Conservation (phyloP, 345 rosid species). For the Raphanus sativus region DNA sequence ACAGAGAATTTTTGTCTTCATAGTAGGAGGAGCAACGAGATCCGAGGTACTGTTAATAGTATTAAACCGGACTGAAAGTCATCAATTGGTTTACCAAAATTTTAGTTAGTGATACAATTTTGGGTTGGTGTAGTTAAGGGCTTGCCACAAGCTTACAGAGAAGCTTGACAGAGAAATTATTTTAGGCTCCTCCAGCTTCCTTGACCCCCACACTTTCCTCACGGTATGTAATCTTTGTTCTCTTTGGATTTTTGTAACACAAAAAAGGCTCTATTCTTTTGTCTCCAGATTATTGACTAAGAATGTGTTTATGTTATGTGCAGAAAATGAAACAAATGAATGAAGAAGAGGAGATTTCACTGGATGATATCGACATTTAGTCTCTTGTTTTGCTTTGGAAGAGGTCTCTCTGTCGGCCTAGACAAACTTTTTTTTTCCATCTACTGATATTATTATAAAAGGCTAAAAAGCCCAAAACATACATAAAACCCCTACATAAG, state of each 20-base stretch:
- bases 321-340: slow-evolving; percentile 86
- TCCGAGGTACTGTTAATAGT: slow-evolving; percentile 68
- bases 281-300: background rate
- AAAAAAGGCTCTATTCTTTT: background rate
- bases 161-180: slow-evolving; percentile 87
- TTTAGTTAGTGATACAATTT: slow-evolving; percentile 5
- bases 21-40: slow-evolving; percentile 93
- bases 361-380: slow-evolving; percentile 61
- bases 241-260: background rate
- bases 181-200: slow-evolving; percentile 90
- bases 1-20: slow-evolving; percentile 78
- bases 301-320: slow-evolving; percentile 17
- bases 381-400: background rate
- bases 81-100: background rate
- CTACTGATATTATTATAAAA: too few species aligned
- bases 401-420: background rate
- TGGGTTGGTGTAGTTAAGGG: slow-evolving; percentile 60
- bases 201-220: slow-evolving; percentile 86
- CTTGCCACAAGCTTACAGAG: slow-evolving; percentile 83
- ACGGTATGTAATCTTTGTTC: slow-evolving; percentile 45
- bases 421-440: too few species aligned
- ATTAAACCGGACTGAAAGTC: background rate
- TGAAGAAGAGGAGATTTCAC: slow-evolving; percentile 61
- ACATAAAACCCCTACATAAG: too few species aligned
- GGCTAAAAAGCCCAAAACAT: too few species aligned